Conservation (phyloP, 371 early-diverging fungal species). For the Phascolomyces articulosus region DNA sequence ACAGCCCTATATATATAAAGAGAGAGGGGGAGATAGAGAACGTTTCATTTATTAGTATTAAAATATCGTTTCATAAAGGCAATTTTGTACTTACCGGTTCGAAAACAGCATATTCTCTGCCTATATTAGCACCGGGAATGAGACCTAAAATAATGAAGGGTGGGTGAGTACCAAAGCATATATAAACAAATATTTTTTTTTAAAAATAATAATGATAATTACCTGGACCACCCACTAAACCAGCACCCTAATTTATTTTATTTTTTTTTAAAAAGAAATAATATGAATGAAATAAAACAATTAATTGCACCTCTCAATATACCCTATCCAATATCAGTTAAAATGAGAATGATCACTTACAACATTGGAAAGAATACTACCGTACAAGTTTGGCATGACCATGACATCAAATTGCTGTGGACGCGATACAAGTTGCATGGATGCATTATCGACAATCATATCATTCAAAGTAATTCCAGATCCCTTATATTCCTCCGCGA, state of each 20-base stretch:
- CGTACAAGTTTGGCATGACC: slow-evolving; percentile 98
- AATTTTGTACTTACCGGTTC: slow-evolving; percentile 85
- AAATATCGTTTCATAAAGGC: no score
- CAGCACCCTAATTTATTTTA: slow-evolving; percentile 61
- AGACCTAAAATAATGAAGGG: slow-evolving; percentile 37
- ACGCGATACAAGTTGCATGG: slow-evolving; percentile 97
- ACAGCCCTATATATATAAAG: slow-evolving; percentile 60
- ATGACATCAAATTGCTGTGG: slow-evolving; percentile 98
- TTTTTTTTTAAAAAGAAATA: no score
- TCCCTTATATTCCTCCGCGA: slow-evolving; percentile 88
- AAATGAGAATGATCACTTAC: slow-evolving; percentile 23
- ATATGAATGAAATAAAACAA: no score
- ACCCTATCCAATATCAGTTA: no score
- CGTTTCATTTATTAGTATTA: neutral
- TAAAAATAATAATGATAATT: no score
- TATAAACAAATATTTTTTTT: no score
- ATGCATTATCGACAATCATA: slow-evolving; percentile 98
- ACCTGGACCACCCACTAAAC: slow-evolving; percentile 94
- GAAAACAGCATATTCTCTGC: slow-evolving; percentile 94
- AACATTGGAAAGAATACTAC: slow-evolving; percentile 95
- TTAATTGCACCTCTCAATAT: no score
- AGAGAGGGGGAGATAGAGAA: neutral
- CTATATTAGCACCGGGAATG: slow-evolving; percentile 95
- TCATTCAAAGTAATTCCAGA: slow-evolving; percentile 90
- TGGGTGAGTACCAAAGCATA: no score